These are phyloP conservation scores for Kitagawia praeruptora DNA, from an alignment of 129 eudicot species.

Conservation along the genomic window DNA sequence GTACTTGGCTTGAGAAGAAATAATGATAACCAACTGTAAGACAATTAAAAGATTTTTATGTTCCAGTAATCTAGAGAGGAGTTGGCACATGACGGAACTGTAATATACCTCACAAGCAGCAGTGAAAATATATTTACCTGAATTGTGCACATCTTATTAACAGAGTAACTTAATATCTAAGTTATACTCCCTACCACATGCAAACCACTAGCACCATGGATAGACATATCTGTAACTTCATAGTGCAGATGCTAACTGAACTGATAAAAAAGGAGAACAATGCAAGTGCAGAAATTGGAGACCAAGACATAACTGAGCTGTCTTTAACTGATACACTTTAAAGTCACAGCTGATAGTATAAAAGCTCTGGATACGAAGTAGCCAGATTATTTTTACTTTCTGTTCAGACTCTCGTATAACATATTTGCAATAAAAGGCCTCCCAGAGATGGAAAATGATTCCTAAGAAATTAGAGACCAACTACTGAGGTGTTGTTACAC, in stretches of 20 bases:
- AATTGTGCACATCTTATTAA: background rate
- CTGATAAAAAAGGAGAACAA: background rate
- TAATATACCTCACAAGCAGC: background rate
- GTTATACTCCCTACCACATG: background rate
- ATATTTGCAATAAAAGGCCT: background rate
- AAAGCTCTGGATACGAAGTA: background rate
- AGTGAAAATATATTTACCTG: background rate
- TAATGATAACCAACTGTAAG: conserved; percentile 66
- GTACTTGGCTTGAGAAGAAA: conserved; percentile 64
- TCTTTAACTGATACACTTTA: background rate
- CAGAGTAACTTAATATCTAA: background rate
- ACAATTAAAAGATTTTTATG: conserved; percentile 12
- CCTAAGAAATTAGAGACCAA: background rate
- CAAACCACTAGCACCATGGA: background rate
- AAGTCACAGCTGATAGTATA: background rate
- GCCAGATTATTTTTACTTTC: background rate
- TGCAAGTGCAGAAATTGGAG: background rate
- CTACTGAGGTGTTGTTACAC: background rate
- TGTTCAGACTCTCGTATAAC: background rate
- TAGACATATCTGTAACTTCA: background rate
- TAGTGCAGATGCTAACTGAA: background rate
- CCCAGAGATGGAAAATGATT: background rate
- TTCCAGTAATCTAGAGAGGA: conserved; percentile 10
- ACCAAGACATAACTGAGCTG: background rate
- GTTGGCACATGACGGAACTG: background rate